Evolutionary conservation across 345 rosid species (phyloP).

Genomic region (Linum lewisii): DNA sequence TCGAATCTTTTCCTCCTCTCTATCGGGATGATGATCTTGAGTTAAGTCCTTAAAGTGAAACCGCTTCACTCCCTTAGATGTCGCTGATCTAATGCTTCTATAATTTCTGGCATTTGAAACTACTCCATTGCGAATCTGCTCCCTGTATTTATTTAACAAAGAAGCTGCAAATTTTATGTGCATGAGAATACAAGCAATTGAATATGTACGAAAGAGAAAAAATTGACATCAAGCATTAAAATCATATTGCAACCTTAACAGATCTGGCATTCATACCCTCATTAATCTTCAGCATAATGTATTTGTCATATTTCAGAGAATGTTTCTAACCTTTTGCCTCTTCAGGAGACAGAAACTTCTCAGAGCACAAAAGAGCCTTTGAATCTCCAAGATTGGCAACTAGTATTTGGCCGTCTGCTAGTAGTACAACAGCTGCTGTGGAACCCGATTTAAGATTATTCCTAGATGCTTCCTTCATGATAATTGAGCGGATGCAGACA

Average conservation of each 20-base stretch:
- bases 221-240: not conserved
- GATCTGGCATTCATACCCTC: not conserved
- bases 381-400: conserved; percentile 92
- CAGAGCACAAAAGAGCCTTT: conserved; percentile 84
- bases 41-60: conserved; percentile 64
- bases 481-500: conserved; percentile 13
- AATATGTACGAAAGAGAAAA: no score
- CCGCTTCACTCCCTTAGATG: conserved; percentile 41
- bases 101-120: conserved; percentile 34
- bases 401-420: conserved; percentile 72
- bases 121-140: conserved; percentile 45
- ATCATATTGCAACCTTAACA: not conserved
- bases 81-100: conserved; percentile 29
- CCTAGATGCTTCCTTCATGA: conserved; percentile 60
- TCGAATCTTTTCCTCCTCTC: conserved; percentile 80
- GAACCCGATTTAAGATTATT: conserved; percentile 59
- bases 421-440: conserved; percentile 64
- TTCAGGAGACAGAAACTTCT: conserved; percentile 62
- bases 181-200: conserved; percentile 7
- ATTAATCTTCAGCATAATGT: not conserved
- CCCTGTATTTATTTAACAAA: conserved; percentile 58
- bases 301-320: not conserved
- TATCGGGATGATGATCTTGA: conserved; percentile 78
- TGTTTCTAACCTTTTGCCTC: conserved; percentile 68
- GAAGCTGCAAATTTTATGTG: conserved; percentile 46